phyloP scores from a whole-genome alignment of 352 stramenopile species.

The Pythium grandisporangium region DNA sequence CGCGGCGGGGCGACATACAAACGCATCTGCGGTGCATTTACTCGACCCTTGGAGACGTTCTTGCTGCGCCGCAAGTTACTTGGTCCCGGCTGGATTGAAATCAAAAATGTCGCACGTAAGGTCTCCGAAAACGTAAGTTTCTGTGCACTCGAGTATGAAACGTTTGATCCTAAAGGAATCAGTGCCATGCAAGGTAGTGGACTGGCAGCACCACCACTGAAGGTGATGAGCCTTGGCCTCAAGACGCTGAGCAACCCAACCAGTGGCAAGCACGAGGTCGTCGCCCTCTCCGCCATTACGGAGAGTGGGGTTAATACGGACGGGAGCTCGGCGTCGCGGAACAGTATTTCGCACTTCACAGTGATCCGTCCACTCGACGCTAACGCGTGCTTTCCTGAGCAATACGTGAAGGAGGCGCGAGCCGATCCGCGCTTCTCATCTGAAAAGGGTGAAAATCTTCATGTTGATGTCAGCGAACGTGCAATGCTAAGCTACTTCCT shows the following conservation, averaged over 20 bases:
- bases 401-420: conserved; percentile 41
- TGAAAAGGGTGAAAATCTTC: conserved; percentile 40
- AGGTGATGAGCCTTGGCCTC: conserved; percentile 94
- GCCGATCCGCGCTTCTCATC: conserved; percentile 54
- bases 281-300: conserved; percentile 71
- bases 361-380: conserved; percentile 66
- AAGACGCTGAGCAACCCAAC: conserved; percentile 97
- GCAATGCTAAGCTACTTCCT: conserved; percentile 84
- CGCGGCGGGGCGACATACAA: conserved; percentile 88
- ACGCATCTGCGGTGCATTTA: conserved; percentile 93
- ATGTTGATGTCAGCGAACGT: conserved; percentile 75
- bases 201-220: conserved; percentile 85
- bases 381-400: conserved; percentile 47
- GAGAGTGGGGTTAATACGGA: conserved; percentile 70
- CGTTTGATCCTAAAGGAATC: conserved; percentile 90
- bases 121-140: conserved; percentile 75
- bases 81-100: conserved; percentile 96
- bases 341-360: conserved; percentile 66
- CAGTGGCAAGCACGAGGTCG: conserved; percentile 95
- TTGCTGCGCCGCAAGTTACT: conserved; percentile 96
- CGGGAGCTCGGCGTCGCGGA: conserved; percentile 22
- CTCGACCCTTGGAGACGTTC: conserved; percentile 95
- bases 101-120: conserved; percentile 84
- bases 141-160: conserved; percentile 92
- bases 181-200: conserved; percentile 54